Base-by-base conservation (phyloP, 2,329 filamentous ascomycete species). In the Aspergillus latus region DNA sequence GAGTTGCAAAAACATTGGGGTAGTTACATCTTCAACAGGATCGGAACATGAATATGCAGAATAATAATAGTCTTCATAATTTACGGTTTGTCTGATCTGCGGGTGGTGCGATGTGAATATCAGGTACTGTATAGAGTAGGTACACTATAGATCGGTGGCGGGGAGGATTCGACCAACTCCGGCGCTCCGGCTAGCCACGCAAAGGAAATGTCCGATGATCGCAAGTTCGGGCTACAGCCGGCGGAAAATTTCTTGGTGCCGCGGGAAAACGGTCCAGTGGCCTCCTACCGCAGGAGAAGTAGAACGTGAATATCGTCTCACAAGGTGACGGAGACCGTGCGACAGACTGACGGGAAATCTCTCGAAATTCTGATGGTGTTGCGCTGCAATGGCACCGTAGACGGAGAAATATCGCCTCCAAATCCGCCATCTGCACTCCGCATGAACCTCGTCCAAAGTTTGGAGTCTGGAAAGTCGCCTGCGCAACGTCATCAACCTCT, bases 181-280 rank as follows among this genome's bases (percentile, higher is more conserved):
- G 28, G 49, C 21, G 10, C 44, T 13, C 21, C 44, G 52, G 52
- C 44, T 49, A 48, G 21, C 21, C 21, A 48, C 34, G 51, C 44
- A 11, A 49, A 39, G 34, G n/a, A 13, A 57, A 57, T 45, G 43
- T 57, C 54, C 54, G 54, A 57, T 53, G 45, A 49, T 57, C 54
- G 54, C 54, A 57, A n/a, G 26, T 46, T 56, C 54, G 54, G 49
- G 43, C 46, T 56, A 44, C 26, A 48, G 37, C 36, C 49, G 54
- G 49, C 49, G 49, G 49, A 40, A 40, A 57, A 45, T 49, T 37
- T 16, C 13, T 21, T 21, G 49, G 21, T 26, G 50, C 49, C 49
- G 54, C 54, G 54, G 54, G 48, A 57, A 57, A 51, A 36, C 30
- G 11, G 16, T 26, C n/a, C n/a, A 50, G n/a, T 4, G 48, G 42